These are phyloP conservation scores for Mycena capillaripes DNA, from an alignment of 768 basidiomycete species.

Conservation along the genomic window DNA sequence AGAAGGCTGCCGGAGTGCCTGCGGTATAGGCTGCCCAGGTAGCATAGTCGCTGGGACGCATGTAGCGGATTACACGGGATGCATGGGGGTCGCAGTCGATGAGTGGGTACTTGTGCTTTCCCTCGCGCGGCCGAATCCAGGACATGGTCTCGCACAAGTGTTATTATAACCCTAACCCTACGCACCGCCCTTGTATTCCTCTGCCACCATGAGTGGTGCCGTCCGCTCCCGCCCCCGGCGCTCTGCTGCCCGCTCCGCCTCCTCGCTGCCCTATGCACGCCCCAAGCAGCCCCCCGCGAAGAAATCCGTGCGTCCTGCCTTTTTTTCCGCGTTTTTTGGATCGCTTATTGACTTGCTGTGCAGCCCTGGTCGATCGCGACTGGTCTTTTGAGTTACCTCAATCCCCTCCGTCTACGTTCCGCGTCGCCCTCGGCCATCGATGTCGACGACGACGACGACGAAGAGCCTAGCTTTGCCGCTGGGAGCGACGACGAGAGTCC, in stretches of 20 bases:
- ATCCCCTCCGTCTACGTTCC: conserved; percentile 58
- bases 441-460: conserved; percentile 39
- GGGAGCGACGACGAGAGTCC: conserved; percentile 23
- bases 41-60: conserved; percentile 90
- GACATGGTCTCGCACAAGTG: neutral
- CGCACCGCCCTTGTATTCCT: conserved; percentile 1
- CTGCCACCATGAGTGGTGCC: conserved; percentile 65
- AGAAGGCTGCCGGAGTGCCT: conserved; percentile 85
- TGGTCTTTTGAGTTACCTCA: conserved; percentile 64
- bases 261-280: conserved; percentile 72
- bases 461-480: conserved; percentile 17
- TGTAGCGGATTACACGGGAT: conserved; percentile 87
- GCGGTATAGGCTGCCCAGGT: conserved; percentile 86
- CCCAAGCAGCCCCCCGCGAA: conserved; percentile 42
- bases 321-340: conserved; percentile 24
- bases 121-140: conserved; percentile 61
- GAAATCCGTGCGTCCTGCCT: conserved; percentile 61
- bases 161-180: too few species aligned
- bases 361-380: conserved; percentile 66
- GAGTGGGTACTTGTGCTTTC: conserved; percentile 84
- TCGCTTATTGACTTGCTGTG: conserved; percentile 30
- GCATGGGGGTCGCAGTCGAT: conserved; percentile 96
- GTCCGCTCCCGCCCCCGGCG: conserved; percentile 60
- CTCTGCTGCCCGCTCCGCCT: conserved; percentile 50
- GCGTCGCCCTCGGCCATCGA: conserved; percentile 35